These are phyloP conservation scores for Rhinocladiella mackenziei DNA, from an alignment of 2,329 filamentous ascomycete species.

Conservation along the genomic window DNA sequence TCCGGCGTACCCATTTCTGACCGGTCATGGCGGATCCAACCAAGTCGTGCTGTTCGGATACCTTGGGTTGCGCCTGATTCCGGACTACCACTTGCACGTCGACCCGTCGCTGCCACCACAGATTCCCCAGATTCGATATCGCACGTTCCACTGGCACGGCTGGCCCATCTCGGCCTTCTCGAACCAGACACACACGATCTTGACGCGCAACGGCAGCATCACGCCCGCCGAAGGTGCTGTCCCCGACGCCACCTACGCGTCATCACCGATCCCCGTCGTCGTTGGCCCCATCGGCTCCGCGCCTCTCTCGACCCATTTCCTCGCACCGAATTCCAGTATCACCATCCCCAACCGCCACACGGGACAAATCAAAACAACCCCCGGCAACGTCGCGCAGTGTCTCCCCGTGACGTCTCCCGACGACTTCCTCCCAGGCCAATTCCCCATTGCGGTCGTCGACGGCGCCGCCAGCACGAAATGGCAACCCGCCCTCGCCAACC, in stretches of 20 bases:
- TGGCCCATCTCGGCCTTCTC: slow-evolving; percentile 59
- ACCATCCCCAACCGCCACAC: slow-evolving; percentile 57
- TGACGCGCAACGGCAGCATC: slow-evolving; percentile 50
- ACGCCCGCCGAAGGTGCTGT: slow-evolving; percentile 41
- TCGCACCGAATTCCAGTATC: slow-evolving; percentile 50
- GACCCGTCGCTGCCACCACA: slow-evolving; percentile 64
- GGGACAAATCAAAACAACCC: slow-evolving; percentile 51
- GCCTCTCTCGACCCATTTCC: slow-evolving; percentile 42
- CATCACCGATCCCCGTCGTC: slow-evolving; percentile 55
- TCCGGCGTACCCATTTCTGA: slow-evolving; percentile 67
- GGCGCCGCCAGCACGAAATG: slow-evolving; percentile 64
- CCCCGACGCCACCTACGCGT: slow-evolving; percentile 54
- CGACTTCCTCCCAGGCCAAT: slow-evolving; percentile 59
- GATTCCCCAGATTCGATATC: slow-evolving; percentile 57
- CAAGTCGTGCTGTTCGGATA: slow-evolving; percentile 66
- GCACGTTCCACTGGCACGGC: slow-evolving; percentile 64
- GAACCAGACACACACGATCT: slow-evolving; percentile 61
- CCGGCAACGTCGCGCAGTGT: slow-evolving; percentile 64
- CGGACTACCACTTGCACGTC: slow-evolving; percentile 55
- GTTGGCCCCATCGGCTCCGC: slow-evolving; percentile 43
- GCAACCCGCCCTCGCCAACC: slow-evolving; percentile 55
- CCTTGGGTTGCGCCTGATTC: slow-evolving; percentile 58
- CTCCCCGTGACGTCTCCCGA: slow-evolving; percentile 48
- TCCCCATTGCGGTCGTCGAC: slow-evolving; percentile 64
- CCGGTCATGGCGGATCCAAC: slow-evolving; percentile 65